Evolutionary conservation across 2,329 filamentous ascomycete species (phyloP).

Genomic region (Alternaria novae-zelandiae): DNA sequence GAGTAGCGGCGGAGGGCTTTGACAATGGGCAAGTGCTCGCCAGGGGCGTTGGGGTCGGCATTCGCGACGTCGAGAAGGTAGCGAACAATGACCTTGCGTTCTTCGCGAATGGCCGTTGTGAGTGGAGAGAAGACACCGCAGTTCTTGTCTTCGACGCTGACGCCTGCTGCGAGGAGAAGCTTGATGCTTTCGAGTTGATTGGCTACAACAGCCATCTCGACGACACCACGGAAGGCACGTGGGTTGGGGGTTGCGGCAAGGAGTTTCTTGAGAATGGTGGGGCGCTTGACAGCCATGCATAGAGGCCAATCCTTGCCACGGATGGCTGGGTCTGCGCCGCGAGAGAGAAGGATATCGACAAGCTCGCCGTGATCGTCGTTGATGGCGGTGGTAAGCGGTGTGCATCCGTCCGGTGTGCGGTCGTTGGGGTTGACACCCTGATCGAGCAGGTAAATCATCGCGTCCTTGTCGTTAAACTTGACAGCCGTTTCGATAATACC

Average conservation of each 20-base stretch:
- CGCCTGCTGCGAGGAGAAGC: constrained; percentile 67
- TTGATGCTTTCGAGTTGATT: constrained; percentile 72
- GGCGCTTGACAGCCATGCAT: constrained; percentile 70
- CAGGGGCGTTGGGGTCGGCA: constrained; percentile 70
- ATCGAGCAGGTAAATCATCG: constrained; percentile 66
- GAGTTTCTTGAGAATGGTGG: constrained; percentile 65
- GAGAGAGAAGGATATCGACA: constrained; percentile 63
- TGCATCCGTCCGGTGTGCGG: constrained; percentile 63
- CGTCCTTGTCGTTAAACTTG: constrained; percentile 66
- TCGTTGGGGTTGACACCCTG: constrained; percentile 67
- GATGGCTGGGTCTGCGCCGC: constrained; percentile 67
- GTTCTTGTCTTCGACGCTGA: constrained; percentile 74
- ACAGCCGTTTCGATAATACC: constrained; percentile 72
- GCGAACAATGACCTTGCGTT: constrained; percentile 64
- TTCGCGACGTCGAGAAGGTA: constrained; percentile 67
- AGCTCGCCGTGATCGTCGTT: constrained; percentile 65
- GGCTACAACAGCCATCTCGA: constrained; percentile 72
- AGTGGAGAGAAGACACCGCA: constrained; percentile 74
- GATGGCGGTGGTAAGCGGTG: constrained; percentile 71
- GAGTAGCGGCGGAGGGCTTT: constrained; percentile 69
- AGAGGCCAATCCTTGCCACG: constrained; percentile 74
- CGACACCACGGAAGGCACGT: constrained; percentile 68
- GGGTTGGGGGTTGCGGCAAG: constrained; percentile 63
- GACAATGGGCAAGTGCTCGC: constrained; percentile 74
- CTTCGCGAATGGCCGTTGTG: constrained; percentile 70